Evolutionary conservation across 768 basidiomycete genomes (phyloP).

Genomic region (Hirschioporus abietinus): DNA sequence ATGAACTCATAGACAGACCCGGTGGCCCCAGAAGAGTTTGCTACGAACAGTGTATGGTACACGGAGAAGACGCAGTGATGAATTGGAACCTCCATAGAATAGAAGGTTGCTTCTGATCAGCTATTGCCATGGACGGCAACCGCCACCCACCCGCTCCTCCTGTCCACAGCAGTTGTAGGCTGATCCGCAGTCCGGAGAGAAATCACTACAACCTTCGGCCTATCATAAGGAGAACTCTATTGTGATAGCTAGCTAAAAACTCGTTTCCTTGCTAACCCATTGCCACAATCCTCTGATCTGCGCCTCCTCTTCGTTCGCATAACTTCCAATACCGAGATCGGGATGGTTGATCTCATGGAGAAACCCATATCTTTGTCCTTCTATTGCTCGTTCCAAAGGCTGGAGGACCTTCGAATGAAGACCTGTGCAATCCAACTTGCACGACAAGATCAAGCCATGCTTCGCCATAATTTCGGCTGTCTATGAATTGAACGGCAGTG

Average conservation of each 20-base stretch:
- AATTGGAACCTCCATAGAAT: background rate
- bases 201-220: background rate
- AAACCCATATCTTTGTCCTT: constrained; percentile 35
- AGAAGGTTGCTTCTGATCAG: background rate
- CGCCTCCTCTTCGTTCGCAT: constrained; percentile 6
- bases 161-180: background rate
- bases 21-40: constrained; percentile 61
- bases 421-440: constrained; percentile 8
- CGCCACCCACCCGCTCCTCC: background rate
- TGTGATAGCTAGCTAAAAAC: constrained; percentile 9
- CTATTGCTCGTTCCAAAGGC: constrained; percentile 21
- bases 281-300: constrained; percentile 22
- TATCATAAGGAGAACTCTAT: background rate
- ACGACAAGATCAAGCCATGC: constrained; percentile 50
- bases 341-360: constrained; percentile 22
- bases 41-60: constrained; percentile 70
- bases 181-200: background rate
- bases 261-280: constrained; percentile 28
- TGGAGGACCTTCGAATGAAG: constrained; percentile 22
- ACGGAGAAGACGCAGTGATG: constrained; percentile 46
- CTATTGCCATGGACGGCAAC: background rate
- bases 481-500: constrained; percentile 23
- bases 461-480: constrained; percentile 49
- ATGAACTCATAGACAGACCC: constrained; percentile 51
- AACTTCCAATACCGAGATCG: background rate